phyloP scores from a whole-genome alignment of 2,329 filamentous ascomycete species.

The Verticillium klebahnii region DNA sequence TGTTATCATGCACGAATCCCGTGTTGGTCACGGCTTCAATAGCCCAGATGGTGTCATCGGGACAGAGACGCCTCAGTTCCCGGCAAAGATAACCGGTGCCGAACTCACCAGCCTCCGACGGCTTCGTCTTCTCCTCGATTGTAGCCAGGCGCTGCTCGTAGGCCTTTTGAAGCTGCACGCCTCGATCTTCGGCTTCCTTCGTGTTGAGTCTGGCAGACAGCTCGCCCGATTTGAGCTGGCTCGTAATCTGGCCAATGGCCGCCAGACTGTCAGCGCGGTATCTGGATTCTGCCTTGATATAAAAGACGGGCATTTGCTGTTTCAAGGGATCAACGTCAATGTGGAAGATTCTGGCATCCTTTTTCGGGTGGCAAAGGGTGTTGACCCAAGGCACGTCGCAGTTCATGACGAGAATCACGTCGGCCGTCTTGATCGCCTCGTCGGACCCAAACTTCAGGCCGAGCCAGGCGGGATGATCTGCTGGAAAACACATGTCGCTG shows the following conservation, averaged over 20 bases:
- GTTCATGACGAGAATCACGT: constrained; percentile 80
- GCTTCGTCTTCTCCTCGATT: constrained; percentile 53
- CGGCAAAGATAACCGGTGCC: constrained; percentile 35
- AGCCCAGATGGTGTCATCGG: constrained; percentile 61
- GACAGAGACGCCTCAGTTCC: constrained; percentile 25
- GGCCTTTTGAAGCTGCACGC: constrained; percentile 49
- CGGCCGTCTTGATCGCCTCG: constrained; percentile 67
- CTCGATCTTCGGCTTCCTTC: constrained; percentile 35
- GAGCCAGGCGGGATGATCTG: constrained; percentile 61
- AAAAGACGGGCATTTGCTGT: constrained; percentile 70
- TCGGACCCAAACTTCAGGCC: constrained; percentile 73
- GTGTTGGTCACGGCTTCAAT: constrained; percentile 76
- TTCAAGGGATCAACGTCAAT: constrained; percentile 64
- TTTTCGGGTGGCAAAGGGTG: constrained; percentile 58
- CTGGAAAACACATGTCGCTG: constrained; percentile 78
- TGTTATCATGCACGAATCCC: constrained; percentile 62
- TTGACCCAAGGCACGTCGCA: constrained; percentile 93
- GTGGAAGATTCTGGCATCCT: constrained; percentile 54
- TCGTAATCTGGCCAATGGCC: constrained; percentile 65
- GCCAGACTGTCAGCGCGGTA: constrained; percentile 63
- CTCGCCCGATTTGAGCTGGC: constrained; percentile 47
- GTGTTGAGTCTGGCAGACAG: constrained; percentile 34
- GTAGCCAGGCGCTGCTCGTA: constrained; percentile 54
- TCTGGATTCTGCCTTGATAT: constrained; percentile 60
- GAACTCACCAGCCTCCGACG: constrained; percentile 51